Base-by-base conservation (phyloP, 2,329 filamentous ascomycete species). In the Pseudonectria foliicola region DNA sequence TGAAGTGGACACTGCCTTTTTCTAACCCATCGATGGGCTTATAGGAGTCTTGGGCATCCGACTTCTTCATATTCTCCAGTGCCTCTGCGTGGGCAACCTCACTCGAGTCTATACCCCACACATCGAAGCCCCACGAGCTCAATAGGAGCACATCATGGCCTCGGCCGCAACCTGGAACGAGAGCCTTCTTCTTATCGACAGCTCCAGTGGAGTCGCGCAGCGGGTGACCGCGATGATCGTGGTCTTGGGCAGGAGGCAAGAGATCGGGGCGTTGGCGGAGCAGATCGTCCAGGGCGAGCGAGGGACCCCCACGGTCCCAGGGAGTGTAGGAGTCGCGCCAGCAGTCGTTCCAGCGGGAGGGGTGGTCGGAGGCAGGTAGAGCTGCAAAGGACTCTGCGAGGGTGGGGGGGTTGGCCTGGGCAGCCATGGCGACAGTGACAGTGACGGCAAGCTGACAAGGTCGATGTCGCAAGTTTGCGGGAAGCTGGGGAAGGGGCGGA, bases 121-220 rank as follows among this genome's bases (percentile, higher is more conserved):
- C 77, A 59, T 93, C 82, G 55, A 85, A 92, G 1, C 87, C 87
- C 52, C 81, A 76, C 8, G 76, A 75, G 32, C 79, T 75, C 29
- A 94, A 70, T 25, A 94, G 67, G 8, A 86, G 67, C 2, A 87
- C 83, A 61, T 94, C 88, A 53, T 92, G 82, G 5, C 87, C 88
- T 30, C 75, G 73, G 0, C 87, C 88, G 59, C 87, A 94, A 5
- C 86, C 87, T 1, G 87, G 84, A 0, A 94, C 82, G 7, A 93
- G 66, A 2, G 81, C 86, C 25, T 49, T 55, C 25, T 48, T 46
- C 31, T 52, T 52, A 31, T 47, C 32, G 26, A 53, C 48, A 27
- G 42, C 39, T 32, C 52, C 49, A 25, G 39, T 25, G 16, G 43
- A 33, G 24, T 51, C 42, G 23, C 49, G 51, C 10, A 55, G 39